These are phyloP conservation scores for Arabidopsis hybrid DNA, from an alignment of 441 rosid genomes.

Conservation along the genomic window DNA sequence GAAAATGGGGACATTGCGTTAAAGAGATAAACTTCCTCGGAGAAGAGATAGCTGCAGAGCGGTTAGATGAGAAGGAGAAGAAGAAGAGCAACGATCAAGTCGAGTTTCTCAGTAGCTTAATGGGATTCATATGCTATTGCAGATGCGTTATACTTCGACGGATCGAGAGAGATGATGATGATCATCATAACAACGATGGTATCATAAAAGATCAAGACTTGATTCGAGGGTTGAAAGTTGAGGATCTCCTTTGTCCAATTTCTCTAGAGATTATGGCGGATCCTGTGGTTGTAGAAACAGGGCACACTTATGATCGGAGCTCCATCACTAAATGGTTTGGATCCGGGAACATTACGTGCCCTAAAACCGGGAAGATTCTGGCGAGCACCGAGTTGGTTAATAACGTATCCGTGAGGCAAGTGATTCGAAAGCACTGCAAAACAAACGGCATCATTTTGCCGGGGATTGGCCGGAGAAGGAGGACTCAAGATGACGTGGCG, in stretches of 20 bases:
- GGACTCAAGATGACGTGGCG: slow-evolving; percentile 43
- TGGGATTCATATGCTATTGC: slow-evolving; percentile 67
- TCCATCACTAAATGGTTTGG: slow-evolving; percentile 82
- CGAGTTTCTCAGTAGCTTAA: slow-evolving; percentile 59
- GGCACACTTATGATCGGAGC: slow-evolving; percentile 87
- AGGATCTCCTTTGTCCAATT: slow-evolving; percentile 84
- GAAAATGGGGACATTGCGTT: slow-evolving; percentile 64
- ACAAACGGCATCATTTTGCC: slow-evolving; percentile 56
- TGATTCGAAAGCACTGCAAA: slow-evolving; percentile 64
- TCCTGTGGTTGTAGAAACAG: slow-evolving; percentile 77
- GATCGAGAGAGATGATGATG: slow-evolving; percentile 46
- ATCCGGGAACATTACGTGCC: slow-evolving; percentile 75
- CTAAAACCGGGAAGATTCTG: slow-evolving; percentile 77
- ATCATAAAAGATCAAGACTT: slow-evolving; percentile 18
- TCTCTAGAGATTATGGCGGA: slow-evolving; percentile 84
- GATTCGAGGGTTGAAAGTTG: slow-evolving; percentile 53
- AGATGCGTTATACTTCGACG: slow-evolving; percentile 41
- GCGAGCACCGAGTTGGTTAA: slow-evolving; percentile 60
- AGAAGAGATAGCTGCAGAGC: slow-evolving; percentile 51
- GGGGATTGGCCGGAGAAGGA: slow-evolving; percentile 41
- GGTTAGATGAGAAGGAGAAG: slow-evolving; percentile 40
- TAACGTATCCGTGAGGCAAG: slow-evolving; percentile 58
- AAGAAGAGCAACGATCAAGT: slow-evolving; percentile 44
- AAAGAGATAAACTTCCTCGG: slow-evolving; percentile 65
- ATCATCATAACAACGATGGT: background rate